Evolutionary conservation across 2,329 filamentous ascomycete genomes (phyloP).

Genomic region (Hypoxylon sp.): DNA sequence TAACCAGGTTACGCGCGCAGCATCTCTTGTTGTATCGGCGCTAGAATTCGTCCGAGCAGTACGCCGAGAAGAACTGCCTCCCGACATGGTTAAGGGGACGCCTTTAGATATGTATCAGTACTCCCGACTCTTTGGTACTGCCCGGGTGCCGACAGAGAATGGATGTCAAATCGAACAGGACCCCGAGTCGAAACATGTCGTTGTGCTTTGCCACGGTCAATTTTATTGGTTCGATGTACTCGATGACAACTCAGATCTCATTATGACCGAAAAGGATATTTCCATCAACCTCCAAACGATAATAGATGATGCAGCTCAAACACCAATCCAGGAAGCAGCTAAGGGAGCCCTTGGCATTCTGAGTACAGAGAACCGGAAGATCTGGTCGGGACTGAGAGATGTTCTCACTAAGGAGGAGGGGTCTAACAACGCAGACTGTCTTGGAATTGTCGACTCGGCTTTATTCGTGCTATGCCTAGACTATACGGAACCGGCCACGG

Average conservation of each 20-base stretch:
- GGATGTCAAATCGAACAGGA: constrained; percentile 98
- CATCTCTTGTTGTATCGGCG: constrained; percentile 90
- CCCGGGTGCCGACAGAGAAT: constrained; percentile 91
- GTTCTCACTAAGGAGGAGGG: constrained; percentile 86
- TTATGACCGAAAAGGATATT: constrained; percentile 97
- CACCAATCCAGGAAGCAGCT: constrained; percentile 93
- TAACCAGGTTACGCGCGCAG: constrained; percentile 94
- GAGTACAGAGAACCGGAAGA: constrained; percentile 95
- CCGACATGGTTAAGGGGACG: constrained; percentile 85
- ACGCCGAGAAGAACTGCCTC: constrained; percentile 90
- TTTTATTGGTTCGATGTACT: constrained; percentile 99
- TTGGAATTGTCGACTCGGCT: constrained; percentile 95
- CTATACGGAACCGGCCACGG: constrained; percentile 86
- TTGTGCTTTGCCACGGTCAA: constrained; percentile 93
- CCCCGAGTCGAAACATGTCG: constrained; percentile 90
- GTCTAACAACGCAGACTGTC: constrained; percentile 95
- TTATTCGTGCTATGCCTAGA: constrained; percentile 94
- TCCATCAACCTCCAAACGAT: constrained; percentile 93
- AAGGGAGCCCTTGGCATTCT: constrained; percentile 93
- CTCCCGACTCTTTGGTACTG: constrained; percentile 93
- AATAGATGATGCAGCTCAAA: constrained; percentile 89
- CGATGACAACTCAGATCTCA: constrained; percentile 92
- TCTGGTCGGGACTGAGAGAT: constrained; percentile 93
- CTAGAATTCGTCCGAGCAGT: constrained; percentile 94
- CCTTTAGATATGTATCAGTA: constrained; percentile 99